Percentiles rank a stretch among this genome's conserved stretches.
Conservation (phyloP, 495 filamentous ascomycete genomes). For the Tuber calosporum region DNA sequence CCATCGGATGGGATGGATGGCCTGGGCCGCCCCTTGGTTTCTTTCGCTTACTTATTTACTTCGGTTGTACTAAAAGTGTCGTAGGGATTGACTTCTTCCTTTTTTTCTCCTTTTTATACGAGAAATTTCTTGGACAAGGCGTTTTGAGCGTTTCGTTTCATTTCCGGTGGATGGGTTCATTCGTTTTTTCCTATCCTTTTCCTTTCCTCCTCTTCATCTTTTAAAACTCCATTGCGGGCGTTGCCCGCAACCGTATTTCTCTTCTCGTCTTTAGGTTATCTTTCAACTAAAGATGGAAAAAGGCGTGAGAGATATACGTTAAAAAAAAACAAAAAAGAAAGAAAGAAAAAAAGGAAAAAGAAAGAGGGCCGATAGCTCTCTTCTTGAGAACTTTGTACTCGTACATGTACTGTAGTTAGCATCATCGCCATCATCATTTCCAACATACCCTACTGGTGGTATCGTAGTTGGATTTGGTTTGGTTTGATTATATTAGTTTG, state of each 20-base stretch:
- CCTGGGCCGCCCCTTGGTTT: not conserved
- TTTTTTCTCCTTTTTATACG: not conserved
- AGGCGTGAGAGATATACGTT: not conserved
- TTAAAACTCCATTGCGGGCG: not conserved
- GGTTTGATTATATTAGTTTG: not conserved
- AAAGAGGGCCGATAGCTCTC: not conserved
- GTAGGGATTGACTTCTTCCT: not conserved
- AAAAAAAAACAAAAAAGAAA: not conserved
- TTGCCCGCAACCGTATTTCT: not conserved
- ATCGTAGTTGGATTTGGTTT: not conserved
- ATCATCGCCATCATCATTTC: not conserved
- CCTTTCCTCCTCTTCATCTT: not conserved
- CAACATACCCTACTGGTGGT: not conserved
- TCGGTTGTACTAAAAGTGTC: not conserved
- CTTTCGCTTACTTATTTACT: not conserved
- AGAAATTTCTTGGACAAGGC: not conserved
- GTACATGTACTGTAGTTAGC: not conserved
- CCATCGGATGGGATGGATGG: not conserved
- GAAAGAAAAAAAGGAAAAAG: not conserved
- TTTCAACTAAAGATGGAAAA: not conserved
- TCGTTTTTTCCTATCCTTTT: not conserved
- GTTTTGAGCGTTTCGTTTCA: not conserved
- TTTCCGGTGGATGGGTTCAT: conserved; percentile 1
- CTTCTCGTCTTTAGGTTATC: not conserved
- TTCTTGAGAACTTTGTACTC: not conserved